These are phyloP conservation scores for Simmondsia chinensis DNA, from an alignment of 148 eudicot species.

Conservation along the genomic window DNA sequence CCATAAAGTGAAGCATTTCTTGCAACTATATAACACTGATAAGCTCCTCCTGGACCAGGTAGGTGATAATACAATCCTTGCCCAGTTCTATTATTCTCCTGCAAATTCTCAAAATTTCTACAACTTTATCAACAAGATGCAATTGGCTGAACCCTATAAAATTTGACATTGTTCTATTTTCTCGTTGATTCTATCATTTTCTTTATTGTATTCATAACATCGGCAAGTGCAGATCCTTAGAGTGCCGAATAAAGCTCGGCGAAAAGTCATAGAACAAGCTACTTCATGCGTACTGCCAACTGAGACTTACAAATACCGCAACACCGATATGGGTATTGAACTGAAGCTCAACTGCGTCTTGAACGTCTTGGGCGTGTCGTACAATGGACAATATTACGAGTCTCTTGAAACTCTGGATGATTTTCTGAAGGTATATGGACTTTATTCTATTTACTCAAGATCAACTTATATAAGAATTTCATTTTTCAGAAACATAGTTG, in stretches of 20 bases:
- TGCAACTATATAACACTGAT: background rate
- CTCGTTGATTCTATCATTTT: background rate
- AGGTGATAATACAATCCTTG: too few species aligned
- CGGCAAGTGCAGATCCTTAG: constrained; percentile 25
- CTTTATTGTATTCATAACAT: background rate
- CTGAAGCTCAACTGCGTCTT: constrained; percentile 37
- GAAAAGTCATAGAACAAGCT: constrained; percentile 37
- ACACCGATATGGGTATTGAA: constrained; percentile 13
- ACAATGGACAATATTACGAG: constrained; percentile 27
- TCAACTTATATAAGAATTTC: background rate
- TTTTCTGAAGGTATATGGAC: constrained; percentile 36
- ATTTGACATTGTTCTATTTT: too few species aligned
- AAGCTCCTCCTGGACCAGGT: too few species aligned
- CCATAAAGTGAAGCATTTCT: background rate
- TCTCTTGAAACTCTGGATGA: constrained; percentile 16
- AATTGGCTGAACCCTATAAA: too few species aligned
- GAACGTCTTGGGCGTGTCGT: constrained; percentile 27
- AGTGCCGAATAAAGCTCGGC: constrained; percentile 37
- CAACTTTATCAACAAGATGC: too few species aligned
- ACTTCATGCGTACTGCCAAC: constrained; percentile 29
- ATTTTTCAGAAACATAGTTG: too few species aligned
- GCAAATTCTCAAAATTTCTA: too few species aligned
- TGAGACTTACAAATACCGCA: constrained; percentile 19
- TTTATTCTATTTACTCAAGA: background rate
- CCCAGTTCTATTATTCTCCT: too few species aligned